phyloP scores from a whole-genome alignment of 2,329 filamentous ascomycete species.

The Fusarium kyushuense region DNA sequence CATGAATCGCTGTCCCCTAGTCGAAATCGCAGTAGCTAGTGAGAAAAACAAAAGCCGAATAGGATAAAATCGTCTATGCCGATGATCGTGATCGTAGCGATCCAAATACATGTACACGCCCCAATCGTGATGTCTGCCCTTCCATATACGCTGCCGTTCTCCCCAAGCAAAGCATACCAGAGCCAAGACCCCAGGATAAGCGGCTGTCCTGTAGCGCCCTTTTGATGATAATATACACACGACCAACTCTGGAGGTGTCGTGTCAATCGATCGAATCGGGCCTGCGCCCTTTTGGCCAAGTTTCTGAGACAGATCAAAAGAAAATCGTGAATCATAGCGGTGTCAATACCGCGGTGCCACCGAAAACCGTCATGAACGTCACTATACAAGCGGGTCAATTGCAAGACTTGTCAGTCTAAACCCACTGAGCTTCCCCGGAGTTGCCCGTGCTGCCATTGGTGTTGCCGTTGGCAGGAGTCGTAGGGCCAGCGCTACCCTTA shows the following conservation, averaged over 20 bases:
- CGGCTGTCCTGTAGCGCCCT: constrained; percentile 46
- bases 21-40: constrained; percentile 38
- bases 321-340: constrained; percentile 58
- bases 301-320: constrained; percentile 52
- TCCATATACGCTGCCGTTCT: constrained; percentile 27
- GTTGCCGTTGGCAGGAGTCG: constrained; percentile 26
- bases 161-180: constrained; percentile 30
- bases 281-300: constrained; percentile 44
- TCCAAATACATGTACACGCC: constrained; percentile 53
- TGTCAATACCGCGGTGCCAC: constrained; percentile 52
- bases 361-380: constrained; percentile 45
- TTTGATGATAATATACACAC: constrained; percentile 54
- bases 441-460: constrained; percentile 40
- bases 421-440: constrained; percentile 55
- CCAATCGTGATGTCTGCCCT: constrained; percentile 34
- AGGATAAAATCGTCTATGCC: constrained; percentile 48
- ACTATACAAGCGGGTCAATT: constrained; percentile 52
- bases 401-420: constrained; percentile 52
- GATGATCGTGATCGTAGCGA: constrained; percentile 43
- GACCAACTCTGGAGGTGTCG: constrained; percentile 45
- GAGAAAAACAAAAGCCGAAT: constrained; percentile 35
- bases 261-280: constrained; percentile 45
- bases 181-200: constrained; percentile 28
- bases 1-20: constrained; percentile 29
- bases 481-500: constrained; percentile 19